Base-by-base conservation (phyloP, 192 early-diverging fungal species). In the Backusella tarrabulga region DNA sequence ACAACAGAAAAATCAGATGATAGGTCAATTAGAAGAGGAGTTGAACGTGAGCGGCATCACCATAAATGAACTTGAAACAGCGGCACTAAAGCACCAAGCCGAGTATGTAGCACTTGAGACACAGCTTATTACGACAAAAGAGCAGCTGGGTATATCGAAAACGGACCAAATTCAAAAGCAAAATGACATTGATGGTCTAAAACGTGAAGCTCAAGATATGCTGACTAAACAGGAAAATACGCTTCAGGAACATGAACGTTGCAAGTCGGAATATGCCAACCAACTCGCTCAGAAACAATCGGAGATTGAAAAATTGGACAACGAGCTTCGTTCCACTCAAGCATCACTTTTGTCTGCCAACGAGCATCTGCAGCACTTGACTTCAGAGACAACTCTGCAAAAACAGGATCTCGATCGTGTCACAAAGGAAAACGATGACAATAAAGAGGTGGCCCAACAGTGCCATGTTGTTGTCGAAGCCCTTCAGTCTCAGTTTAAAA, bases 331-430 rank as follows among this genome's bases (percentile, higher is more conserved):
- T 63, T 26, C 21, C 23, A 32, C 21, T 14, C 56, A 63, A 63
- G 56, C 8, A 63, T 63, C 56, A 63, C 56, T 63, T 63, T 26
- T 63, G 9, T 63, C 56, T 2, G 41, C 71, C n/a, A 72, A 40
- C 21, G 38, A 72, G 11, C 71, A 72, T 40, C 71, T 72, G 36
- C 71, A 72, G 23, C 71, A 72, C 40, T 46, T 32, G 21, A 34
- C 12, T 26, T 19, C 36, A 46, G 26, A 46, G 46, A 19, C 42
- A 19, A 32, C 40, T 23, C 26, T 46, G 44, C 71, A 72, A 72
- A 50, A 50, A 15, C 36, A 72, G 71, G 23, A 72, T 32, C 19
- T 46, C 71, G 44, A 72, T 14, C 29, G 68, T 36, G 35, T 41
- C 38, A 70, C 68, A 15, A 41, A 70, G 3, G 40, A 70, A 26